Evolutionary conservation across 2,329 filamentous ascomycete species (phyloP).

Genomic region (Colletotrichum caudatum): DNA sequence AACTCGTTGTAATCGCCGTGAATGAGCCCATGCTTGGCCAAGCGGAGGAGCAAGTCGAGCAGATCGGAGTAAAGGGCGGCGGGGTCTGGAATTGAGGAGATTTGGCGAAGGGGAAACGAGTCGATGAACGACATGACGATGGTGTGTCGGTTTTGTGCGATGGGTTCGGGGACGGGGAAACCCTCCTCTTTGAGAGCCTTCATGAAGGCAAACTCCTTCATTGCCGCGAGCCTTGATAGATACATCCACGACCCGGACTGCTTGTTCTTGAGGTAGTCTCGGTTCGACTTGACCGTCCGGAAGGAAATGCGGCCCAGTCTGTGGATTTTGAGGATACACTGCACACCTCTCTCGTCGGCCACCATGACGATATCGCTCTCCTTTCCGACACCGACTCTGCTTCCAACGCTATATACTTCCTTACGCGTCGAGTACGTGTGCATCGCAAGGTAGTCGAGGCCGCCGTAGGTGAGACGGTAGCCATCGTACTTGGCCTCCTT

Average conservation of each 20-base stretch:
- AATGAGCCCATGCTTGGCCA: conserved; percentile 90
- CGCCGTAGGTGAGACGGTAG: conserved; percentile 95
- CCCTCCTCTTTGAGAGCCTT: conserved; percentile 83
- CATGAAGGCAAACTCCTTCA: conserved; percentile 97
- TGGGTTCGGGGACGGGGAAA: conserved; percentile 88
- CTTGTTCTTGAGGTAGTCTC: conserved; percentile 91
- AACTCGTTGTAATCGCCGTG: conserved; percentile 99
- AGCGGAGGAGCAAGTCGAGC: conserved; percentile 84
- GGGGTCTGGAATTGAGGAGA: conserved; percentile 85
- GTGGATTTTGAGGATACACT: conserved; percentile 94
- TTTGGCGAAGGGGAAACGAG: conserved; percentile 90
- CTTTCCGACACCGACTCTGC: conserved; percentile 95
- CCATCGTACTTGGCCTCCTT: conserved; percentile 98
- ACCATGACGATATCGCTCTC: conserved; percentile 98
- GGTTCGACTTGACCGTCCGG: conserved; percentile 93
- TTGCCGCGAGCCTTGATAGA: conserved; percentile 89
- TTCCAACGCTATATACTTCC: conserved; percentile 90
- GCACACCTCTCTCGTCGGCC: conserved; percentile 80
- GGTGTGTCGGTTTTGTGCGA: conserved; percentile 92
- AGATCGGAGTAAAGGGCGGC: conserved; percentile 91
- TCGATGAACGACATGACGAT: conserved; percentile 96
- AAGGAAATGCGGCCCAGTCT: conserved; percentile 96
- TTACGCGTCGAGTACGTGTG: conserved; percentile 87
- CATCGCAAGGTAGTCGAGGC: conserved; percentile 95
- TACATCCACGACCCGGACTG: conserved; percentile 95